Conservation (phyloP, 208 protist genomes). For the Hexamita inflata region DNA sequence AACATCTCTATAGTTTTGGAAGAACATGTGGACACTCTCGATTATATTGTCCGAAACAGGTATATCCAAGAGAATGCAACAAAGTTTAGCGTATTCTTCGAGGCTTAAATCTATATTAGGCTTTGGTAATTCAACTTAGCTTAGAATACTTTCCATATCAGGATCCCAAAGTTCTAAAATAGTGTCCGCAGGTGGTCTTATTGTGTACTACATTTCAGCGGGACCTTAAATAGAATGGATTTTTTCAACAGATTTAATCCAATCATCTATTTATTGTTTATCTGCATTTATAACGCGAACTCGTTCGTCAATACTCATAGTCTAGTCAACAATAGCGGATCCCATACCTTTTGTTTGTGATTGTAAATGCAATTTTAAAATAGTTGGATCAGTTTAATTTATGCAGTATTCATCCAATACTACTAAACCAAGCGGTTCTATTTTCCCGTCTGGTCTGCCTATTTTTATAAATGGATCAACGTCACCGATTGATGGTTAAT, state of each 20-base stretch:
- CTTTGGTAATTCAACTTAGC: background rate
- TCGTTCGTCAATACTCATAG: background rate
- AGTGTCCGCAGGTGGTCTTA: background rate
- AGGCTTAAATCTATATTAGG: background rate
- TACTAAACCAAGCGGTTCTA: background rate
- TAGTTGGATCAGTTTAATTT: constrained; percentile 4
- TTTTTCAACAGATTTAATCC: constrained; percentile 4
- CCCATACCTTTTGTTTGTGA: background rate
- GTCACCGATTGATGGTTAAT: constrained; percentile 19
- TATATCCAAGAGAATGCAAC: constrained; percentile 11
- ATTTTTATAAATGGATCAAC: constrained; percentile 24
- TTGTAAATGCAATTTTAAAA: constrained; percentile 8
- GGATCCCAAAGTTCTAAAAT: constrained; percentile 22
- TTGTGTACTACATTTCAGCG: background rate
- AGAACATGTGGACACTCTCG: constrained; percentile 22
- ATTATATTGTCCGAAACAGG: background rate
- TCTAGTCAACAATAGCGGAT: too few species aligned
- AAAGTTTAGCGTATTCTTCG: constrained; percentile 7
- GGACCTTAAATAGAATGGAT: background rate
- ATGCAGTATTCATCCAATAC: constrained; percentile 20
- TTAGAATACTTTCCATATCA: background rate
- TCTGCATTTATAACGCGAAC: too few species aligned
- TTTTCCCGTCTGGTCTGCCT: background rate
- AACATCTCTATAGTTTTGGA: constrained; percentile 21
- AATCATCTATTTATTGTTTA: constrained; percentile 5